phyloP scores from a whole-genome alignment of 176 grass and related monocot species.

The Secale cereale region DNA sequence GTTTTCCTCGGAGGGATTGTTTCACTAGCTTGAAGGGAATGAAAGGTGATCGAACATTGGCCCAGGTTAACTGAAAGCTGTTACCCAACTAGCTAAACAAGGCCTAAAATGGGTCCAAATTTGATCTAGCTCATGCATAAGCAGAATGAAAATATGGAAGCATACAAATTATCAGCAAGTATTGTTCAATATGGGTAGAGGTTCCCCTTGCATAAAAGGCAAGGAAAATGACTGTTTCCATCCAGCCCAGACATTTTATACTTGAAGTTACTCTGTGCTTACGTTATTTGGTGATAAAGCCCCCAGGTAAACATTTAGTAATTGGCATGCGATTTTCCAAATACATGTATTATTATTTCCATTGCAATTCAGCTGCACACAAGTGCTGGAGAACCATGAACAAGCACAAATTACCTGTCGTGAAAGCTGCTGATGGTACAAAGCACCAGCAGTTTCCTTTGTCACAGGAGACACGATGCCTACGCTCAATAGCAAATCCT shows the following conservation, averaged over 20 bases:
- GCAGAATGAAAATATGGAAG: neutral
- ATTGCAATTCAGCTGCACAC: neutral
- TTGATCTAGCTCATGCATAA: neutral
- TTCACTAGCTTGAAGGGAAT: neutral
- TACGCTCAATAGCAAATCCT: conserved; percentile 94
- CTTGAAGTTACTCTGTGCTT: neutral
- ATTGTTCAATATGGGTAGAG: neutral
- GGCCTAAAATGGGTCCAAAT: neutral
- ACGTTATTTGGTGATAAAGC: neutral
- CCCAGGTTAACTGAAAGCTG: neutral
- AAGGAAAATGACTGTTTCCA: neutral
- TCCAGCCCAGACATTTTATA: neutral
- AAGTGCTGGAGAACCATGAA: conserved; percentile 14
- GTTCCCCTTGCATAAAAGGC: neutral
- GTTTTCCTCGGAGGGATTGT: neutral
- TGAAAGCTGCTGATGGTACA: conserved; percentile 95
- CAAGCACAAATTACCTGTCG: conserved; percentile 56
- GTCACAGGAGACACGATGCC: conserved; percentile 92
- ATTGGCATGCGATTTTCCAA: neutral
- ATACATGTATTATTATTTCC: neutral
- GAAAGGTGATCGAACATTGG: neutral
- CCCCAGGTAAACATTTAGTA: neutral
- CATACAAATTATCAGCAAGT: conserved; percentile 6
- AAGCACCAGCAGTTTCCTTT: conserved; percentile 94
- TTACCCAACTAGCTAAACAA: conserved; percentile 6